Conservation (phyloP, 2,329 filamentous ascomycete genomes). For the Paecilomyces fulvus region DNA sequence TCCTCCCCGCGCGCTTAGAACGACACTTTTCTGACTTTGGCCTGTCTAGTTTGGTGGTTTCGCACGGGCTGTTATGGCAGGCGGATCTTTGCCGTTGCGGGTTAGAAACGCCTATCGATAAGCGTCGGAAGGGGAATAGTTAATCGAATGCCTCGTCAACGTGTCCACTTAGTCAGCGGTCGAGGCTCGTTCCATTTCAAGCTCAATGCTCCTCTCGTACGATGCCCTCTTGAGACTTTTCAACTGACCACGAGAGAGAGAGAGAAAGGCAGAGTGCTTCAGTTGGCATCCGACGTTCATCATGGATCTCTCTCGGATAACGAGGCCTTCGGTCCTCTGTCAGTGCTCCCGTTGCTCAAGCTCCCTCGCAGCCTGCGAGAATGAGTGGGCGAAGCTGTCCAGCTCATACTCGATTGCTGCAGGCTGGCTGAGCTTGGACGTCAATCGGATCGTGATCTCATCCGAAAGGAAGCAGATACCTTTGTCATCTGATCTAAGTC, state of each 20-base stretch:
- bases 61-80: too few relatives aligned
- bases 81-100: too few relatives aligned
- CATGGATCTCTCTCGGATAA: constrained; percentile 29
- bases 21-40: too few relatives aligned
- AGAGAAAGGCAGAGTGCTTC: not conserved
- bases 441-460: constrained; percentile 29
- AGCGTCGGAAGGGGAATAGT: not conserved
- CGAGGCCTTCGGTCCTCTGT: constrained; percentile 29
- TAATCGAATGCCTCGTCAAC: not conserved
- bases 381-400: constrained; percentile 33
- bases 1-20: not conserved
- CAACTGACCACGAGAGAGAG: not conserved
- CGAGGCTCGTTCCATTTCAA: not conserved
- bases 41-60: too few relatives aligned
- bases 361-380: constrained; percentile 32
- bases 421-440: constrained; percentile 30
- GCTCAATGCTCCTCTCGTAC: not conserved
- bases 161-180: not conserved
- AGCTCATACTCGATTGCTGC: constrained; percentile 27
- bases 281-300: not conserved
- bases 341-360: constrained; percentile 32
- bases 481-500: constrained; percentile 24
- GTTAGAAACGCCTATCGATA: not conserved
- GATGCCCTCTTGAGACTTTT: not conserved
- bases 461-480: constrained; percentile 29